Evolutionary conservation across 129 eudicot genomes (phyloP), one percentile per base, ranked within the genome.

Genomic region (Logfia minima): DNA sequence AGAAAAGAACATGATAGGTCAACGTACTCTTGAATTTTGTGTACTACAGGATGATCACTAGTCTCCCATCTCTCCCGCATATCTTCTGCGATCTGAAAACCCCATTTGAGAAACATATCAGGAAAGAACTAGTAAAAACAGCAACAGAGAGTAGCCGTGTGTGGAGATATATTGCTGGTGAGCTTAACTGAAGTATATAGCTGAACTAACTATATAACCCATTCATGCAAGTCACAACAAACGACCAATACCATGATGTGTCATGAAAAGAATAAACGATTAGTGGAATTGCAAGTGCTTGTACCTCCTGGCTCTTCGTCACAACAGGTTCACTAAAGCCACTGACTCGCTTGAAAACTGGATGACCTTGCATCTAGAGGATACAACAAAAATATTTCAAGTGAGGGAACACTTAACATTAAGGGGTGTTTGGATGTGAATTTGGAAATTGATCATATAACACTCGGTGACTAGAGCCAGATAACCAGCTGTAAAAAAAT

Each of bases 11-110:
- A 24, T 19, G 73, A 68, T 56, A 26, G 34, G 62, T 34, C 23
- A 66, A 60, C 96, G 62, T 89, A 94, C 99, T 91, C 97, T 64
- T 94, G 97, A 68, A 95, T 86, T 75, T 95, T 95, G 79, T 89
- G 90, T 56, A 95, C 96, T 61, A 92, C 92, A 71, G 96, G 99
- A 86, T 86, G 86, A 88, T 95, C 99, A 80, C 90, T 87, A 59
- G 97, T 88, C 77, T 95, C 97, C 94, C 96, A 92, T 85, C 87
- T 85, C 81, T 95, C 99, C 77, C 93, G 83, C 84, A 95, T 78
- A 77, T 95, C 97, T 77, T 95, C 99, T 19, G 92, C 99, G 62
- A 91, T 78, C 99, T 95, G 91, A 66, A 58, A 83, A 79, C 13
- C 56, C 41, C 74, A 71, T 21, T 35, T 22, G 53, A 74, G 17